Conservation (phyloP, 495 filamentous ascomycete genomes). For the Lasiosphaeriaceae sp. region DNA sequence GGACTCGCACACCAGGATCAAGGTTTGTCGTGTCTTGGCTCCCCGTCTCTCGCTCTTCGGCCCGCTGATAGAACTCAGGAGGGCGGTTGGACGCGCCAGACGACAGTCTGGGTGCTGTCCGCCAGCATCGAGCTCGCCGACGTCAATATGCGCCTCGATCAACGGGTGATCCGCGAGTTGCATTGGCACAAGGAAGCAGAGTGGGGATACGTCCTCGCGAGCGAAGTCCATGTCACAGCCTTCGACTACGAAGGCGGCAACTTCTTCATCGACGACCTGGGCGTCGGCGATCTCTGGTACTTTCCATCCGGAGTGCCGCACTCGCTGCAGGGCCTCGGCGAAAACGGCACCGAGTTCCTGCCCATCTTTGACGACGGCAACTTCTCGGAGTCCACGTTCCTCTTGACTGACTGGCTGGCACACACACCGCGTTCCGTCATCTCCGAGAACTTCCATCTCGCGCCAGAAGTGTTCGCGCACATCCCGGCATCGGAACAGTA, state of each 20-base stretch:
- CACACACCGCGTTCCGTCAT: constrained; percentile 62
- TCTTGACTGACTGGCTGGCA: constrained; percentile 64
- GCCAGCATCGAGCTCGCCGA: constrained; percentile 59
- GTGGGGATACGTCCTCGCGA: constrained; percentile 64
- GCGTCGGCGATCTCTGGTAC: constrained; percentile 70
- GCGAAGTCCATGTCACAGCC: constrained; percentile 57
- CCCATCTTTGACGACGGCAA: constrained; percentile 65
- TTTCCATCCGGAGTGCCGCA: constrained; percentile 70
- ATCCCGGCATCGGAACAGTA: constrained; percentile 60
- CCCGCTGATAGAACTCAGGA: no score
- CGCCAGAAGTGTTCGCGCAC: constrained; percentile 54
- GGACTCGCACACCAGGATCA: constrained; percentile 63
- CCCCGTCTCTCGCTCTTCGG: neutral
- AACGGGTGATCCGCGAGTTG: constrained; percentile 66
- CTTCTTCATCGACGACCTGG: constrained; percentile 68
- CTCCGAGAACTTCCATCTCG: constrained; percentile 60
- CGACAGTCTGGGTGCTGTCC: constrained; percentile 57
- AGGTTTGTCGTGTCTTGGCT: constrained; percentile 35
- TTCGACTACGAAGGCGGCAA: constrained; percentile 65
- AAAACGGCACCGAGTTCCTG: constrained; percentile 67
- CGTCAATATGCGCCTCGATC: constrained; percentile 65
- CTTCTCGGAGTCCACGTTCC: constrained; percentile 67
- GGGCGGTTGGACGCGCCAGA: constrained; percentile 66
- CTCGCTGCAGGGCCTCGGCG: constrained; percentile 61
- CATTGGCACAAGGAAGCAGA: constrained; percentile 74